Conservation (phyloP, 192 early-diverging fungal species). For the Paraglomus brasilianum region DNA sequence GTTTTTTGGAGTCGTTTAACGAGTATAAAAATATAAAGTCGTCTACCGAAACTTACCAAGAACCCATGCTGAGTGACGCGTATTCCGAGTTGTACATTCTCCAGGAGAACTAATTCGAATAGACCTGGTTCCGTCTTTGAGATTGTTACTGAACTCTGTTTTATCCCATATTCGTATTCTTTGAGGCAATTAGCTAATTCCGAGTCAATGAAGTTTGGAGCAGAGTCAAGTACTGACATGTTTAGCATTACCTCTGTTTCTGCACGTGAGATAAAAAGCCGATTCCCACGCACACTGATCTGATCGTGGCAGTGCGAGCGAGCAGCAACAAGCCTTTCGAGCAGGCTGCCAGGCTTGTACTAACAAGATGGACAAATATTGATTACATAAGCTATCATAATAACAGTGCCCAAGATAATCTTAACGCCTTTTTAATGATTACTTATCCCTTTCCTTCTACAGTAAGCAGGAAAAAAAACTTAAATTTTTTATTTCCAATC, state of each 20-base stretch:
- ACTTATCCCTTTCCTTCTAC: too few relatives aligned
- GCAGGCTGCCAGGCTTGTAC: too few relatives aligned
- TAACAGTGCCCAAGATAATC: too few relatives aligned
- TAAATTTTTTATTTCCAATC: too few relatives aligned
- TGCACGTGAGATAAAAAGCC: too few relatives aligned
- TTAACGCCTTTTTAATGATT: too few relatives aligned
- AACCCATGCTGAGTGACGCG: background rate
- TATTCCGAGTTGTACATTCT: conserved; percentile 21
- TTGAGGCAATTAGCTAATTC: conserved; percentile 18
- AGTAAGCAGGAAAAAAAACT: too few relatives aligned
- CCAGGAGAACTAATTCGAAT: conserved; percentile 12
- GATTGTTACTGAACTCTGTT: conserved; percentile 19
- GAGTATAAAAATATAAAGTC: background rate
- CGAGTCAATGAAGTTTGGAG: background rate
- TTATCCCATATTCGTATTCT: conserved; percentile 22
- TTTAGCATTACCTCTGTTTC: background rate
- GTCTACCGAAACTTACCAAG: conserved; percentile 10
- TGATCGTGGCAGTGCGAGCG: too few relatives aligned
- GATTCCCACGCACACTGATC: too few relatives aligned
- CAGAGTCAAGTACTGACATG: background rate
- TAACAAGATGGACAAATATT: too few relatives aligned
- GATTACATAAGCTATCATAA: too few relatives aligned
- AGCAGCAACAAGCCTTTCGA: too few relatives aligned
- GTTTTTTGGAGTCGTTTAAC: background rate
- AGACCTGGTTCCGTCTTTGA: background rate